These are phyloP conservation scores for Ampelocalamus luodianensis DNA, from an alignment of 176 grass and related monocot genomes.

Conservation along the genomic window DNA sequence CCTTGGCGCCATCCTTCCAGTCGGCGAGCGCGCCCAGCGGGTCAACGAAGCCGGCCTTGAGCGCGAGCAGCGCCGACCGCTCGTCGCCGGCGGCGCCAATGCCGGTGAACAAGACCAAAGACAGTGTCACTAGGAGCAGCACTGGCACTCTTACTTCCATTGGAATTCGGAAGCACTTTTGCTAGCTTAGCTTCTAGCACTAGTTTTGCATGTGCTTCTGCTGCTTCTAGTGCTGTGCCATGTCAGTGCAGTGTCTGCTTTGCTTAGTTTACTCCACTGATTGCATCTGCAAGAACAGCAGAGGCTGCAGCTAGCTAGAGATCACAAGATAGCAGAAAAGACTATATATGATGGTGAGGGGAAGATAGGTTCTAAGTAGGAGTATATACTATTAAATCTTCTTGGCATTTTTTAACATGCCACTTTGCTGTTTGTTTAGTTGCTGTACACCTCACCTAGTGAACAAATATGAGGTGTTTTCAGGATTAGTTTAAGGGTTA, in stretches of 20 bases:
- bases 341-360: conserved; percentile 47
- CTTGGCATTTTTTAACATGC: conserved; percentile 60
- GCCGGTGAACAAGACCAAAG: conserved; percentile 10
- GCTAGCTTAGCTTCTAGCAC: conserved; percentile 27
- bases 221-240: conserved; percentile 56
- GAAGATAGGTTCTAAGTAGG: conserved; percentile 29
- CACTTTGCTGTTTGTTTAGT: conserved; percentile 44
- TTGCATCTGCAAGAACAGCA: conserved; percentile 41
- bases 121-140: conserved; percentile 29
- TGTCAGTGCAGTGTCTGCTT: conserved; percentile 46
- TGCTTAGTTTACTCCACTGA: conserved; percentile 34
- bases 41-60: conserved; percentile 72
- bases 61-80: conserved; percentile 58
- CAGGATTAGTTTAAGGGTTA: conserved; percentile 17
- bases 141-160: conserved; percentile 45
- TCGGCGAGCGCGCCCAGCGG: conserved; percentile 53
- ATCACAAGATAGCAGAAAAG: conserved; percentile 40
- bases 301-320: conserved; percentile 30
- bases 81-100: conserved; percentile 46
- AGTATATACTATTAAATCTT: conserved; percentile 30
- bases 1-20: conserved; percentile 46
- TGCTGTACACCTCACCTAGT: conserved; percentile 48
- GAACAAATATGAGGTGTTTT: conserved; percentile 41
- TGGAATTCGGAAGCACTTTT: neutral
- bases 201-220: conserved; percentile 37